A percentile compares a stretch with the other conserved stretches of the same genome.
These are phyloP conservation scores for Coprinellus aureogranulatus DNA, from an alignment of 768 basidiomycete genomes.

Conservation along the genomic window DNA sequence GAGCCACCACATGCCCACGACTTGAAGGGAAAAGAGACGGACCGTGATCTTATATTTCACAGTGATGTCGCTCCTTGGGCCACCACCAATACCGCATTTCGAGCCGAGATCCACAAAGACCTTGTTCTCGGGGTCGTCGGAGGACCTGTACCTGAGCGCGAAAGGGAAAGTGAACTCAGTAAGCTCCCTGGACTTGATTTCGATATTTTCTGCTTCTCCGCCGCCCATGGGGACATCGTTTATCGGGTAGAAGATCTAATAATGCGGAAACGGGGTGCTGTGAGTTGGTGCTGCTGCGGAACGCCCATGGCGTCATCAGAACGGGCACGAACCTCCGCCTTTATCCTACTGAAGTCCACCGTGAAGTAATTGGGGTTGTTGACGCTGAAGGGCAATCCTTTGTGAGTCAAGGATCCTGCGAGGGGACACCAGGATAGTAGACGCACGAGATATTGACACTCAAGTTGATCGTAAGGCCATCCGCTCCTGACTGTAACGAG, in stretches of 20 bases:
- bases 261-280: neutral
- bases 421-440: constrained; percentile 1
- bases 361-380: constrained; percentile 80
- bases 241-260: constrained; percentile 73
- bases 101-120: constrained; percentile 61
- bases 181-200: constrained; percentile 49
- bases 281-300: neutral
- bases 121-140: constrained; percentile 46
- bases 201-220: constrained; percentile 47
- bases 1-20: neutral
- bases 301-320: no score
- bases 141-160: constrained; percentile 55
- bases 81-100: constrained; percentile 58
- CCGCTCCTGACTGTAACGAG: constrained; percentile 31
- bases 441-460: constrained; percentile 66
- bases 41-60: constrained; percentile 70
- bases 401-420: neutral
- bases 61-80: constrained; percentile 44
- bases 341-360: constrained; percentile 62
- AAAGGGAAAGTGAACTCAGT: constrained; percentile 80
- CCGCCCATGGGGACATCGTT: constrained; percentile 66
- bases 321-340: constrained; percentile 47
- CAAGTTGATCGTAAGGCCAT: constrained; percentile 57
- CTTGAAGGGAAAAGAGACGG: constrained; percentile 18
- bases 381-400: constrained; percentile 44